A percentile compares a stretch with the other conserved stretches of the same genome.
Evolutionary conservation across 1,139 yeast species (phyloP).

Genomic region (Candida anutae): DNA sequence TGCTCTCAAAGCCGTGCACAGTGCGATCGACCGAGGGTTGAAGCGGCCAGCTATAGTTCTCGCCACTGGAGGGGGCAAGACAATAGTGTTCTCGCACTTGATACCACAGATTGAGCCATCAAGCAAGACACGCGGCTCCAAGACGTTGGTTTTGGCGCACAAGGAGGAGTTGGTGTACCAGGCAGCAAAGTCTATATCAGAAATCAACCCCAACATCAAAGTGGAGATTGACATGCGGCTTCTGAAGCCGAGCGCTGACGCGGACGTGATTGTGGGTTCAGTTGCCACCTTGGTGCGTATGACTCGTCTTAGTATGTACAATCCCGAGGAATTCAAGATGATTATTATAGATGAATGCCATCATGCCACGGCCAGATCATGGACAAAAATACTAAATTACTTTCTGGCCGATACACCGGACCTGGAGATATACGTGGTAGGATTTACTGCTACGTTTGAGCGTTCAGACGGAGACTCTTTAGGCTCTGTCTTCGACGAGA

Average conservation of each 20-base stretch:
- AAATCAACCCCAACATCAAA: slow-evolving; percentile 40
- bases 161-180: slow-evolving; percentile 73
- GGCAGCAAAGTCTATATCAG: slow-evolving; percentile 46
- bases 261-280: slow-evolving; percentile 73
- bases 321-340: slow-evolving; percentile 55
- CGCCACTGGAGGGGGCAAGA: slow-evolving; percentile 96
- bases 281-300: slow-evolving; percentile 54
- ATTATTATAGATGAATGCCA: slow-evolving; percentile 91
- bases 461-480: slow-evolving; percentile 62
- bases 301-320: slow-evolving; percentile 45
- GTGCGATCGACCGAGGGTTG: slow-evolving; percentile 39
- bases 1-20: slow-evolving; percentile 52
- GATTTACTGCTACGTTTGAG: slow-evolving; percentile 78
- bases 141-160: slow-evolving; percentile 69
- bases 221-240: slow-evolving; percentile 75
- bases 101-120: slow-evolving; percentile 41
- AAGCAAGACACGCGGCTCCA: slow-evolving; percentile 25
- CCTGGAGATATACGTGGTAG: slow-evolving; percentile 53
- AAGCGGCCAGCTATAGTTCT: slow-evolving; percentile 71
- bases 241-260: slow-evolving; percentile 24
- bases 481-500: slow-evolving; percentile 57
- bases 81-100: slow-evolving; percentile 71
- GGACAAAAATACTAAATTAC: slow-evolving; percentile 48
- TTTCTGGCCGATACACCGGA: slow-evolving; percentile 42
- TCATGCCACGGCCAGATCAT: slow-evolving; percentile 75